Conservation (phyloP, 441 rosid genomes). For the Aquilaria agallochum region DNA sequence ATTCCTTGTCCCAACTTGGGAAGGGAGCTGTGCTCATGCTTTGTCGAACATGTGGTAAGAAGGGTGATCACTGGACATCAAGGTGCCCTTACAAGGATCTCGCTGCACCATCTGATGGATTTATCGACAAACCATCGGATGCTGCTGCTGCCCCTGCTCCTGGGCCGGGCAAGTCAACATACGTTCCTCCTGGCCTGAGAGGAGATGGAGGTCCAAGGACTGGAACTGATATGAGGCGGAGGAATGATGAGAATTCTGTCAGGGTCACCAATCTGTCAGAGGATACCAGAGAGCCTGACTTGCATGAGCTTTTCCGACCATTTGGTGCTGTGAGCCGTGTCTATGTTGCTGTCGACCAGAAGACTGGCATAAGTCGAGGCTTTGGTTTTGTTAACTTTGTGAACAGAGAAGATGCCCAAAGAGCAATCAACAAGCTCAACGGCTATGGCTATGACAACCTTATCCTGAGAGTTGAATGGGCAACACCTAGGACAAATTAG, state of each 20-base stretch:
- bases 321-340: constrained; percentile 60
- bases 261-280: constrained; percentile 63
- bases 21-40: constrained; percentile 69
- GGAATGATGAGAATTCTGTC: constrained; percentile 69
- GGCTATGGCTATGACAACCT: constrained; percentile 77
- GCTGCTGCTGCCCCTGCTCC: constrained; percentile 35
- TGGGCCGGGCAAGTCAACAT: constrained; percentile 43
- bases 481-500: constrained; percentile 59
- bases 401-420: constrained; percentile 59
- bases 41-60: constrained; percentile 64
- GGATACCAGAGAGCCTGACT: constrained; percentile 60
- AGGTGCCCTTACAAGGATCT: constrained; percentile 79
- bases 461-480: constrained; percentile 76
- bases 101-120: constrained; percentile 39
- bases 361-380: constrained; percentile 64
- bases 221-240: constrained; percentile 65
- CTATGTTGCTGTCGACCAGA: constrained; percentile 65
- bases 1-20: constrained; percentile 45
- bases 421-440: constrained; percentile 61
- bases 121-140: constrained; percentile 43
- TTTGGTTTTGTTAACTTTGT: constrained; percentile 68
- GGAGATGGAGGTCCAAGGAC: constrained; percentile 49
- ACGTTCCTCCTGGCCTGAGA: constrained; percentile 64
- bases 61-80: constrained; percentile 75
- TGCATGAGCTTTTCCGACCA: constrained; percentile 63